phyloP scores from a whole-genome alignment of 1,139 yeast species.

The Martiniozyma asiatica region DNA sequence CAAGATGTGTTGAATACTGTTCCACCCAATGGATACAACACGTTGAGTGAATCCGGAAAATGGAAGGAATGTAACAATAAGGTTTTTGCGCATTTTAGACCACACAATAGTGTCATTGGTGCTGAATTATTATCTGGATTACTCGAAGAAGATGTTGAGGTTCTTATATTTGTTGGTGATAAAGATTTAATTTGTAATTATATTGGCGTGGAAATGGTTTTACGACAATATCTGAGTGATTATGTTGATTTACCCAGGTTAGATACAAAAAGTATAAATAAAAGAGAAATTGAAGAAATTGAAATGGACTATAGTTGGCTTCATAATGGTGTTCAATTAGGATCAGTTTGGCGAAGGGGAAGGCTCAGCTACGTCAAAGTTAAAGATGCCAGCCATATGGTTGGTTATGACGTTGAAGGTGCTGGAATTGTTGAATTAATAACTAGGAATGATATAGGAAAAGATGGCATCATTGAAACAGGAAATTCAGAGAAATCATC shows the following conservation, averaged over 20 bases:
- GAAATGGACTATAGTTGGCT: slow-evolving; percentile 33
- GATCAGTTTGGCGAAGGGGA: slow-evolving; percentile 44
- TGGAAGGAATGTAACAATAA: slow-evolving; percentile 73
- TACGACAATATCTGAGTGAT: slow-evolving; percentile 26
- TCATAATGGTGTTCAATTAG: slow-evolving; percentile 36
- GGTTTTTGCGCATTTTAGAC: slow-evolving; percentile 44
- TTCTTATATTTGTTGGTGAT: slow-evolving; percentile 77
- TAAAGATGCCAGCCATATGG: slow-evolving; percentile 84
- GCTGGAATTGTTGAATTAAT: slow-evolving; percentile 53
- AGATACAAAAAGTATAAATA: background rate
- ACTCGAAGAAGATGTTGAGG: slow-evolving; percentile 41
- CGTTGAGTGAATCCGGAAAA: slow-evolving; percentile 20
- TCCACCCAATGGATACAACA: too few species aligned
- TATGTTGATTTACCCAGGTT: too few species aligned
- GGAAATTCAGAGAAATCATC: background rate
- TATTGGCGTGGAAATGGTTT: slow-evolving; percentile 58
- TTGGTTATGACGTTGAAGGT: slow-evolving; percentile 68
- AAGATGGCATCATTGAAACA: slow-evolving; percentile 4
- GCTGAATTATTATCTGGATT: slow-evolving; percentile 54
- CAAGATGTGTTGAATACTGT: slow-evolving; percentile 48
- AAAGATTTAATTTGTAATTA: slow-evolving; percentile 83
- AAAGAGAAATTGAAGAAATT: slow-evolving; percentile 8
- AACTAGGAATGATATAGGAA: slow-evolving; percentile 2
- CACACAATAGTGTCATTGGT: slow-evolving; percentile 44
- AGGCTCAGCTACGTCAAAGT: slow-evolving; percentile 71